phyloP scores from a whole-genome alignment of 306 rosid genomes.

The Acacia crassicarpa region DNA sequence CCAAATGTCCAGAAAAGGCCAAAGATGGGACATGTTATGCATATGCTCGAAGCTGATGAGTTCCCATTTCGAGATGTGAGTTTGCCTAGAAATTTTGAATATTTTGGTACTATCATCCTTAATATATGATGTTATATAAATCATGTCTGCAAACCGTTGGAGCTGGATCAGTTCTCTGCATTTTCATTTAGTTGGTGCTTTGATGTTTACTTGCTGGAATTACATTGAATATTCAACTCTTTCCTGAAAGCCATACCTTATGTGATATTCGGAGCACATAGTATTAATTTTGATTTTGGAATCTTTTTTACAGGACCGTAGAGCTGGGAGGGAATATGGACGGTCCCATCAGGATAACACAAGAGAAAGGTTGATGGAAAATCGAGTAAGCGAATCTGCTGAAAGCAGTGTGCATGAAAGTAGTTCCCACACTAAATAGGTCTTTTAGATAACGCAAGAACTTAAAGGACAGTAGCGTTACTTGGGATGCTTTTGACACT shows the following conservation, averaged over 20 bases:
- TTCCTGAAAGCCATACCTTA: neutral
- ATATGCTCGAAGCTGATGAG: slow-evolving; percentile 75
- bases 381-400: neutral
- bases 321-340: slow-evolving; percentile 18
- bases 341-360: neutral
- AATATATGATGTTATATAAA: neutral
- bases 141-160: neutral
- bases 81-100: slow-evolving; percentile 1
- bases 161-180: neutral
- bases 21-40: slow-evolving; percentile 74
- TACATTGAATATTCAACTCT: neutral
- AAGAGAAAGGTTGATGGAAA: neutral
- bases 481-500: slow-evolving; percentile 16
- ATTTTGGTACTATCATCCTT: neutral
- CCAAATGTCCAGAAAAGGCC: slow-evolving; percentile 76
- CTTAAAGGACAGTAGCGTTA: slow-evolving; percentile 33
- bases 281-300: neutral
- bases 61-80: slow-evolving; percentile 44
- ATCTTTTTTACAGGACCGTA: slow-evolving; percentile 13
- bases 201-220: slow-evolving; percentile 1
- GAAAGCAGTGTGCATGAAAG: slow-evolving; percentile 40
- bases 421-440: slow-evolving; percentile 38
- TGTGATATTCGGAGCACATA: neutral
- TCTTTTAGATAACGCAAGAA: slow-evolving; percentile 46
- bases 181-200: neutral